phyloP scores from a whole-genome alignment of 2,329 filamentous ascomycete genomes.

The Orbilia brochopaga region DNA sequence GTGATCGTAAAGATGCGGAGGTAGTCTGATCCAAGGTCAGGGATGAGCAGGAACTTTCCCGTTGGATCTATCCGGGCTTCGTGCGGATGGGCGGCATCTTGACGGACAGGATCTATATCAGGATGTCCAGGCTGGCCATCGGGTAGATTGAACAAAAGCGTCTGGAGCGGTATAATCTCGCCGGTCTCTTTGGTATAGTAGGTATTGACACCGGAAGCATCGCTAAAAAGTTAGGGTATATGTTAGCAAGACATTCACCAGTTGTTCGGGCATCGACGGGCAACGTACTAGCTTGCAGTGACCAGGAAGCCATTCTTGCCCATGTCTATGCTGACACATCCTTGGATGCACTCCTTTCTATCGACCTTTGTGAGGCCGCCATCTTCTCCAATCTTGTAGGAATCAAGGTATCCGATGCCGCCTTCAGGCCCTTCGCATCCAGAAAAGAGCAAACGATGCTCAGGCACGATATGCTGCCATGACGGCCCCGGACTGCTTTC shows the following conservation, averaged over 20 bases:
- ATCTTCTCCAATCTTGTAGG: constrained; percentile 48
- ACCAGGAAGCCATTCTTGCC: constrained; percentile 48
- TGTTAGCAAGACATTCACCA: neutral
- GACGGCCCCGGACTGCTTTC: constrained; percentile 47
- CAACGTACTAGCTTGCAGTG: constrained; percentile 45
- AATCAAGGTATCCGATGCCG: constrained; percentile 44
- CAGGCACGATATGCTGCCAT: constrained; percentile 45
- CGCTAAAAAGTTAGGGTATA: constrained; percentile 14
- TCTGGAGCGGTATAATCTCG: constrained; percentile 43
- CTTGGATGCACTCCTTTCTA: constrained; percentile 44
- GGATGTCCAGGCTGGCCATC: constrained; percentile 46
- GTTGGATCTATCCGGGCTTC: constrained; percentile 71
- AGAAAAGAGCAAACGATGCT: constrained; percentile 36
- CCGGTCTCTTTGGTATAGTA: constrained; percentile 48
- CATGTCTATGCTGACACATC: constrained; percentile 50
- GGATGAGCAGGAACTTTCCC: constrained; percentile 67
- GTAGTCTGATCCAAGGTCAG: constrained; percentile 70
- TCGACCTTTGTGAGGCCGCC: constrained; percentile 42
- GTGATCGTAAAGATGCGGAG: constrained; percentile 66
- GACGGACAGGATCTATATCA: constrained; percentile 58
- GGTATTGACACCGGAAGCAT: constrained; percentile 47
- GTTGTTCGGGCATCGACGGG: neutral
- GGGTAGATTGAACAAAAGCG: constrained; percentile 29
- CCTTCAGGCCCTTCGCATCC: constrained; percentile 45
- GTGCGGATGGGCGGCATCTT: constrained; percentile 69